A percentile compares a stretch with the other conserved stretches of the same genome.
Evolutionary conservation across 1,284 basidiomycete species (phyloP).

Genomic region (Porodaedalea pini): DNA sequence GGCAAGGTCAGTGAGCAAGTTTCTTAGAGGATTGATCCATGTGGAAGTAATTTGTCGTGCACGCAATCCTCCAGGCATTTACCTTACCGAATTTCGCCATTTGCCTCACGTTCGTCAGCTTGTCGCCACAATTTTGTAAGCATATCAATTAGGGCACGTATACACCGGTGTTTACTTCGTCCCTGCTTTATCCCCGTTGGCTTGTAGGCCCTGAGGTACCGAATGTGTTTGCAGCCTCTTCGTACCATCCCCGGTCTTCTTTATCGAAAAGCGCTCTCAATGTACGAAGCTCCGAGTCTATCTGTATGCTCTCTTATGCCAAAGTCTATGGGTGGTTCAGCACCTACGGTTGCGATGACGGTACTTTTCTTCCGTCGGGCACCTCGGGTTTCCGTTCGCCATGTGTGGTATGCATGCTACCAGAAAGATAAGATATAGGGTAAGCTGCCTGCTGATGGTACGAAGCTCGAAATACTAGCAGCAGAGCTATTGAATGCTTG

Average conservation of each 20-base stretch:
- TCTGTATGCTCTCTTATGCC: neutral
- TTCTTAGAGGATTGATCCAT: neutral
- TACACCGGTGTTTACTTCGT: neutral
- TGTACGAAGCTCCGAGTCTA: neutral
- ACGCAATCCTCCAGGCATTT: slow-evolving; percentile 53
- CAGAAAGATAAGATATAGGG: neutral
- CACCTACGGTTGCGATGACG: neutral
- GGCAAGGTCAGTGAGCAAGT: slow-evolving; percentile 63
- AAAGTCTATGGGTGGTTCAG: neutral
- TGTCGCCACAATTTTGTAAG: slow-evolving; percentile 82
- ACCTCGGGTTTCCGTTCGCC: slow-evolving; percentile 8
- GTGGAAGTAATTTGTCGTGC: neutral
- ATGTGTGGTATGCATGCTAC: neutral
- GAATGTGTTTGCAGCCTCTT: too few relatives aligned
- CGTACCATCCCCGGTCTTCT: too few relatives aligned
- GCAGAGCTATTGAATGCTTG: neutral
- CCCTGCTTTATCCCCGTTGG: neutral
- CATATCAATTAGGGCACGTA: too few relatives aligned
- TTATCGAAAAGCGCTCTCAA: neutral
- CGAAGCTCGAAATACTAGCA: too few relatives aligned
- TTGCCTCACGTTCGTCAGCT: slow-evolving; percentile 61
- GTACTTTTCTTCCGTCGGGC: slow-evolving; percentile 2
- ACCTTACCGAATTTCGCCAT: slow-evolving; percentile 78
- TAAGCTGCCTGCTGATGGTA: neutral
- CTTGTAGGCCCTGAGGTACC: neutral